A percentile compares a stretch with the other conserved stretches of the same genome.
phyloP scores from a whole-genome alignment of 208 protist species.

The Leptomonas seymouri region DNA sequence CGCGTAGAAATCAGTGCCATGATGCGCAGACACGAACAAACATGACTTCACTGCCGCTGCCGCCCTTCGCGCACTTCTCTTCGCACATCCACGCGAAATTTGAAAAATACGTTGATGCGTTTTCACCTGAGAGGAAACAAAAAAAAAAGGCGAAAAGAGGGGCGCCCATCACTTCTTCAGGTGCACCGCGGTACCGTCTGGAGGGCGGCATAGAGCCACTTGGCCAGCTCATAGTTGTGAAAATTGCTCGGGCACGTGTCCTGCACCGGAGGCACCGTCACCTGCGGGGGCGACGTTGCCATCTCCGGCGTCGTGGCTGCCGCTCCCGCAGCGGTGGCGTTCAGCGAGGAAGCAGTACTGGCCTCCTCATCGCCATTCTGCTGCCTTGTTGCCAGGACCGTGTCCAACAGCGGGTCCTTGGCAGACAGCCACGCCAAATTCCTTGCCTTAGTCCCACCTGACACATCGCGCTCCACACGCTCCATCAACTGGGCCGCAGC shows the following conservation, averaged over 20 bases:
- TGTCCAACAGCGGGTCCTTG: background rate
- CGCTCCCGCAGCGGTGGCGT: background rate
- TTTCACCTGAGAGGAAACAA: too few species aligned
- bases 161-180: background rate
- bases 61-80: too few species aligned
- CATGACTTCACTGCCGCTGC: too few species aligned
- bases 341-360: background rate
- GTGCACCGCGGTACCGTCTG: slow-evolving; percentile 23
- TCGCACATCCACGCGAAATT: too few species aligned
- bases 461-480: slow-evolving; percentile 10
- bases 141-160: background rate
- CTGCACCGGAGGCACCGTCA: slow-evolving; percentile 7
- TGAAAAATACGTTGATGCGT: too few species aligned
- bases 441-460: background rate
- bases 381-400: background rate
- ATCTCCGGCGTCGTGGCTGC: background rate
- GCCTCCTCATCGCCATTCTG: background rate
- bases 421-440: background rate
- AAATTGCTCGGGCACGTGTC: slow-evolving; percentile 32
- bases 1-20: too few species aligned
- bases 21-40: too few species aligned
- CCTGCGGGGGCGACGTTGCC: background rate
- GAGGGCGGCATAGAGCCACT: slow-evolving; percentile 31
- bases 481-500: slow-evolving; percentile 12
- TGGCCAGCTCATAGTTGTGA: slow-evolving; percentile 33